Conservation (phyloP, 305 asterid species). For the Fraxinus paxiana region DNA sequence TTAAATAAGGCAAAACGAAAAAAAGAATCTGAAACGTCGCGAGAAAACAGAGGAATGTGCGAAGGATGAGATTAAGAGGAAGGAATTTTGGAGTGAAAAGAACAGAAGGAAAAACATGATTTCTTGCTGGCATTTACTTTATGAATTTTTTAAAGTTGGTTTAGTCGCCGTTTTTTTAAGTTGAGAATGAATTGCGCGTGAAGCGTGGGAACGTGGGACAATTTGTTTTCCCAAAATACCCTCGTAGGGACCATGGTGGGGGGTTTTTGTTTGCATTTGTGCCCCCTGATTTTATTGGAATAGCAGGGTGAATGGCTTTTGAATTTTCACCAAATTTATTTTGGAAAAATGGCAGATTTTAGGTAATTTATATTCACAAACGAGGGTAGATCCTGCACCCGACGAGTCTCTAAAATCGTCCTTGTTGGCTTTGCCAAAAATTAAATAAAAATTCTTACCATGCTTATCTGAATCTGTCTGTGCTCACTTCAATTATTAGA, state of each 20-base stretch:
- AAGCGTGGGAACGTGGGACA: slow-evolving; percentile 19
- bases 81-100: slow-evolving; percentile 24
- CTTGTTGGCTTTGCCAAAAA: too few relatives aligned
- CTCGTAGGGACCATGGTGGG: not conserved
- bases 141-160: not conserved
- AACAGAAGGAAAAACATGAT: not conserved
- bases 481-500: too few relatives aligned
- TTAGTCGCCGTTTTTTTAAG: not conserved
- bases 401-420: not conserved
- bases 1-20: not conserved
- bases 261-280: not conserved
- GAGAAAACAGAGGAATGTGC: slow-evolving; percentile 17
- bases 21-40: not conserved
- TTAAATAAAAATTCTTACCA: too few relatives aligned
- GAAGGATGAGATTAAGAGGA: slow-evolving; percentile 8
- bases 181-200: not conserved
- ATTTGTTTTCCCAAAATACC: not conserved
- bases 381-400: not conserved
- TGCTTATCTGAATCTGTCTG: too few relatives aligned
- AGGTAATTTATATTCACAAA: not conserved
- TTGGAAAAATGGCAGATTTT: not conserved
- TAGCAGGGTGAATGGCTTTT: not conserved
- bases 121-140: not conserved
- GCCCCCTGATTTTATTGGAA: not conserved
- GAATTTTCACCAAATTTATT: not conserved